phyloP scores from a whole-genome alignment of 352 stramenopile genomes.

The Pythium oligandrum region DNA sequence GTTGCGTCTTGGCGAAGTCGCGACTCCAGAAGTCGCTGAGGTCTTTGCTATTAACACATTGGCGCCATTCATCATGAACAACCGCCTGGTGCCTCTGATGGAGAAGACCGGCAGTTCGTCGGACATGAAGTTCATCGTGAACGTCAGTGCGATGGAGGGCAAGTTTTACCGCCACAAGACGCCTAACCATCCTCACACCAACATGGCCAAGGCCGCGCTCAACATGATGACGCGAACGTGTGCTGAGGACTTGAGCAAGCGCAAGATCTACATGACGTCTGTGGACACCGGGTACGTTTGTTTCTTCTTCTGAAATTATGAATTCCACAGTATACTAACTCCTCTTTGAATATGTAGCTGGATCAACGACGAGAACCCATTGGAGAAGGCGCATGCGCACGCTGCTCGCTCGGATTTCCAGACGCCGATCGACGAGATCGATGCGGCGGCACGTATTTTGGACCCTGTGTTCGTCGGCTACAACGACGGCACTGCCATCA shows the following conservation, averaged over 20 bases:
- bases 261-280: constrained; percentile 96
- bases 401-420: constrained; percentile 92
- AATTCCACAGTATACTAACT: neutral
- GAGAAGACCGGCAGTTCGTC: constrained; percentile 31
- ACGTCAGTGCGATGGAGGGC: constrained; percentile 97
- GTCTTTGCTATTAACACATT: constrained; percentile 95
- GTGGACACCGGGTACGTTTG: constrained; percentile 92
- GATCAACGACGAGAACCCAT: constrained; percentile 98
- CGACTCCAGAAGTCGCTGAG: constrained; percentile 79
- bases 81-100: constrained; percentile 89
- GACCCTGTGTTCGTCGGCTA: constrained; percentile 93
- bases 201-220: constrained; percentile 97
- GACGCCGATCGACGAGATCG: constrained; percentile 97
- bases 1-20: constrained; percentile 92
- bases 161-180: constrained; percentile 99
- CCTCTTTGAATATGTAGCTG: constrained; percentile 47
- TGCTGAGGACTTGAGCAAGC: constrained; percentile 92
- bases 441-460: constrained; percentile 92
- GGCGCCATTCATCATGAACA: constrained; percentile 97
- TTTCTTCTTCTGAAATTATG: constrained; percentile 1
- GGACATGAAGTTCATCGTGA: constrained; percentile 93
- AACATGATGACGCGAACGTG: constrained; percentile 99
- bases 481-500: constrained; percentile 58
- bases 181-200: constrained; percentile 96
- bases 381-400: constrained; percentile 91